Percentiles rank a stretch among this genome's conserved stretches.
phyloP scores from a whole-genome alignment of 2,329 filamentous ascomycete species.

The Amphichorda felina region DNA sequence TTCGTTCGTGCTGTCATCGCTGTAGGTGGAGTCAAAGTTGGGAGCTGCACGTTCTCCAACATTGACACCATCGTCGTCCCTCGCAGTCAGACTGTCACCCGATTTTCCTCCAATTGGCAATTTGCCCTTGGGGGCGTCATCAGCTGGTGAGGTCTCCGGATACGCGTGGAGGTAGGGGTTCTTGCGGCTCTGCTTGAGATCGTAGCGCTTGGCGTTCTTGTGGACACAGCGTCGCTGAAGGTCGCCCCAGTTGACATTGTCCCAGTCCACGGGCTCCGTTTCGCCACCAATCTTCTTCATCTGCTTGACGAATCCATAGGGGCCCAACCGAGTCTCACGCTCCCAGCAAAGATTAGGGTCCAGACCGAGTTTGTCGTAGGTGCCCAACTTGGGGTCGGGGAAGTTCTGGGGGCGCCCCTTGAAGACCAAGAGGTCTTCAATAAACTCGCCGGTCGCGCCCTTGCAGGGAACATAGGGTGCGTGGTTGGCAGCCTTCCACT shows the following conservation, averaged over 20 bases:
- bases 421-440: conserved; percentile 53
- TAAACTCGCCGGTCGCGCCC: conserved; percentile 46
- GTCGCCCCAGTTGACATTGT: conserved; percentile 55
- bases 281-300: conserved; percentile 30
- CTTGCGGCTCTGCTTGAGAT: conserved; percentile 22
- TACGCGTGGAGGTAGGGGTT: conserved; percentile 33
- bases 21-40: conserved; percentile 4
- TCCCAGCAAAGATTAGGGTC: conserved; percentile 56
- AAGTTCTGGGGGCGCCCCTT: conserved; percentile 48
- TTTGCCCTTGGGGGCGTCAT: neutral
- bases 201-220: conserved; percentile 55
- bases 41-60: conserved; percentile 5
- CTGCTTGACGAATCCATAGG: conserved; percentile 45
- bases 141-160: conserved; percentile 15
- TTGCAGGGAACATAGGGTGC: conserved; percentile 52
- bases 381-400: conserved; percentile 50
- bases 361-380: conserved; percentile 46
- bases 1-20: conserved; percentile 7
- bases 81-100: too few relatives aligned
- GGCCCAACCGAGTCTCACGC: conserved; percentile 55
- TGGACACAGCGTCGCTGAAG: conserved; percentile 55
- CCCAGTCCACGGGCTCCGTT: conserved; percentile 46
- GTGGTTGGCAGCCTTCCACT: conserved; percentile 44
- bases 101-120: too few relatives aligned
- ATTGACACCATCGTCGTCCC: conserved; percentile 2